Evolutionary conservation across 1,284 basidiomycete genomes (phyloP).

Genomic region (Termitomyces sp.): DNA sequence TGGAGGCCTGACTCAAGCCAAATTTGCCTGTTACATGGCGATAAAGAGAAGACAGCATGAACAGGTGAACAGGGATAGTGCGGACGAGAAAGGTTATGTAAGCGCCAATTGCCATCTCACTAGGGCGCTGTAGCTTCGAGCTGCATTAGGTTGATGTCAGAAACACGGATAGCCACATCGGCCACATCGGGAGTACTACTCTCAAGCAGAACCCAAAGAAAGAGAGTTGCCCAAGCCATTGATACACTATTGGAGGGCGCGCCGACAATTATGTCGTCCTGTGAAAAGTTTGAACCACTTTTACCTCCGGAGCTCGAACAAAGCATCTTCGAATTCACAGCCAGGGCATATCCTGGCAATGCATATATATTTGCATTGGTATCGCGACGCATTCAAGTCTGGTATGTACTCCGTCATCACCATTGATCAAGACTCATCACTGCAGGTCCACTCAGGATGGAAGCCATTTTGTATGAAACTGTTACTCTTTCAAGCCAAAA

Average conservation of each 20-base stretch:
- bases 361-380: constrained; percentile 13
- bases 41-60: constrained; percentile 9
- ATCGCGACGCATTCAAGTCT: constrained; percentile 15
- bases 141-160: background rate
- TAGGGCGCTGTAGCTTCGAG: background rate
- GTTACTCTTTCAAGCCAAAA: constrained; percentile 12
- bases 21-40: constrained; percentile 6
- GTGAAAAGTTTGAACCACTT: constrained; percentile 6
- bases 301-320: constrained; percentile 19
- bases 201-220: background rate
- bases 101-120: background rate
- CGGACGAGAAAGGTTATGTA: constrained; percentile 3
- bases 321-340: constrained; percentile 17
- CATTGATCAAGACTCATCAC: background rate
- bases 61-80: background rate
- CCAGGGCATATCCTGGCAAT: constrained; percentile 9
- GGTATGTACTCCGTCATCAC: constrained; percentile 8
- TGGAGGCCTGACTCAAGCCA: background rate
- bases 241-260: background rate
- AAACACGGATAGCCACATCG: background rate
- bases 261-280: background rate
- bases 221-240: background rate
- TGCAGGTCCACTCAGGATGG: constrained; percentile 12
- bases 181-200: background rate
- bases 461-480: constrained; percentile 16